phyloP scores from a whole-genome alignment of 164 flowering plant species.

The Chimonanthus praecox region DNA sequence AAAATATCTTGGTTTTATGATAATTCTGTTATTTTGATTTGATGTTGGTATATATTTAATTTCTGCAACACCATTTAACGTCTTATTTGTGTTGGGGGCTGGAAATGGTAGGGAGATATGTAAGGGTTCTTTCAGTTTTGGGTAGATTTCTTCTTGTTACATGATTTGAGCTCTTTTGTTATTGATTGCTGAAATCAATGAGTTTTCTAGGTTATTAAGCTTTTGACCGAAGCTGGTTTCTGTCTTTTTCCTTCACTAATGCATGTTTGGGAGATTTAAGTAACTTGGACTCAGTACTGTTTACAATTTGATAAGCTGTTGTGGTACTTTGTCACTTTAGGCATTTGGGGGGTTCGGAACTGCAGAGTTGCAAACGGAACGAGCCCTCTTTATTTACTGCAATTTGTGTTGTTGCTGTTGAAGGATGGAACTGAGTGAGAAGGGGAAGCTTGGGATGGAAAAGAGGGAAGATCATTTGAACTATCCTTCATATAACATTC shows the following conservation, averaged over 20 bases:
- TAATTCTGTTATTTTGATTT: not conserved
- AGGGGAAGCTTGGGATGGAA: constrained; percentile 38
- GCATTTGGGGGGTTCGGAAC: not conserved
- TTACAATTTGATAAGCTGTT: not conserved
- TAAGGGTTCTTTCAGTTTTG: not conserved
- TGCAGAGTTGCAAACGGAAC: not conserved
- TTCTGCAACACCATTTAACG: not conserved
- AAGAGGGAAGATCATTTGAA: constrained; percentile 33
- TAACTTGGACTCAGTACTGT: constrained; percentile 1
- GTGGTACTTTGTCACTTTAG: not conserved
- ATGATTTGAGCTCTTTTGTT: not conserved
- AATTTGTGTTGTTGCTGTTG: constrained; percentile 7
- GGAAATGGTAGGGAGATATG: too few species aligned
- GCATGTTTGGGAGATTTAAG: constrained; percentile 7
- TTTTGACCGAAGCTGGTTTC: constrained; percentile 12
- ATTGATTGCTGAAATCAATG: not conserved
- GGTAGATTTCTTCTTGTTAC: not conserved
- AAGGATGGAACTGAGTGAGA: constrained; percentile 45
- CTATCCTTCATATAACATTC: constrained; percentile 28
- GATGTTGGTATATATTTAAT: not conserved
- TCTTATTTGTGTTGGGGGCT: too few species aligned
- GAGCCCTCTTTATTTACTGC: constrained; percentile 5
- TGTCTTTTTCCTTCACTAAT: not conserved
- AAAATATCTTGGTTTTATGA: not conserved
- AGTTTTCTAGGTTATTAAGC: not conserved